A percentile compares a stretch with the other conserved stretches of the same genome.
These are phyloP conservation scores for Malus sylvestris DNA, from an alignment of 306 rosid genomes.

Conservation along the genomic window DNA sequence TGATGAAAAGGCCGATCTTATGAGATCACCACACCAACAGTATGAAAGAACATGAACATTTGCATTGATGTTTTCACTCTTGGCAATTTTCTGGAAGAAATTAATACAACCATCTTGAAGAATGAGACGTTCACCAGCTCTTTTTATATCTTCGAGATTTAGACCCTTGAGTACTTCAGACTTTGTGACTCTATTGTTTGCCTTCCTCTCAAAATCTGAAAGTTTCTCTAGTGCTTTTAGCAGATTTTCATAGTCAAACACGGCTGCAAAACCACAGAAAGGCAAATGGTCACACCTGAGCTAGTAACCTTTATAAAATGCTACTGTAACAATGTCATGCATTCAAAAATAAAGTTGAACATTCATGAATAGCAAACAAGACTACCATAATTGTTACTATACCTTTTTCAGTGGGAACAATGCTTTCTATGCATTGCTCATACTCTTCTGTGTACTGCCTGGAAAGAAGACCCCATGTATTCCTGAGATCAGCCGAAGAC, in stretches of 20 bases:
- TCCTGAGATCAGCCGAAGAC: conserved; percentile 78
- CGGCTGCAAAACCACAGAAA: conserved; percentile 44
- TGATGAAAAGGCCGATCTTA: conserved; percentile 76
- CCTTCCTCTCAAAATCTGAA: conserved; percentile 74
- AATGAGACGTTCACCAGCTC: conserved; percentile 86
- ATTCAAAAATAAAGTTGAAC: neutral
- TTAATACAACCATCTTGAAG: conserved; percentile 82
- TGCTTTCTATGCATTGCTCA: conserved; percentile 80
- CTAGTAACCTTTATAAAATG: neutral
- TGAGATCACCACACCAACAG: conserved; percentile 98
- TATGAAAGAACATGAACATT: conserved; percentile 83
- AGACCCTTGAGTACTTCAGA: conserved; percentile 92
- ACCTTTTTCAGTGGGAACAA: conserved; percentile 60
- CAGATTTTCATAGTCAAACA: conserved; percentile 50
- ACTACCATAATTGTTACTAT: conserved; percentile 13
- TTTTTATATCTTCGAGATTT: conserved; percentile 77
- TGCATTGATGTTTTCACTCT: conserved; percentile 59
- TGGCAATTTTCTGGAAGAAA: conserved; percentile 57
- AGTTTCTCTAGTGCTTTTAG: conserved; percentile 68
- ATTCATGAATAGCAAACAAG: neutral
- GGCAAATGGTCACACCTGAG: neutral
- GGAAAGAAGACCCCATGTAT: conserved; percentile 71
- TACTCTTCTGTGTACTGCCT: conserved; percentile 85
- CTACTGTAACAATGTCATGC: neutral
- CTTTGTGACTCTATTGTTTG: conserved; percentile 76